Evolutionary conservation across 2,329 filamentous ascomycete species (phyloP), one percentile per base, ranked within the genome.

Genomic region (Pseudogymnoascus destructans): DNA sequence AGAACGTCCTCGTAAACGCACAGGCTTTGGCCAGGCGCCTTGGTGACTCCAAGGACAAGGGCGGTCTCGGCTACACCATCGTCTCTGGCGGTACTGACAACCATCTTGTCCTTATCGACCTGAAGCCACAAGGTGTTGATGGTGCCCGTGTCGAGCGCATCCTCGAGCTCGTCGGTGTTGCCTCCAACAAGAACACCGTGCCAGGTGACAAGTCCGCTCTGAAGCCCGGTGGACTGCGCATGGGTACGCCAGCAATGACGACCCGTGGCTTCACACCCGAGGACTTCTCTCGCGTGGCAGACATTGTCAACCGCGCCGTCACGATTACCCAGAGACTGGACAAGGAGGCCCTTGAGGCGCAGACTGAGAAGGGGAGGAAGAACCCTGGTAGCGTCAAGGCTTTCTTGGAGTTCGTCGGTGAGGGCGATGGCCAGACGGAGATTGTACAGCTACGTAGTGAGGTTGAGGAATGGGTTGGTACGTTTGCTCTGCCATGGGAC

Each of bases 131-230:
- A 70, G 79, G 79, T 59, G 84, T 98, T 61, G 93, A 98, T 69
- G 91, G 91, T 64, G 86, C 87, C 21, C 85, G 91, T 57, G 89
- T 95, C 11, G 91, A 96, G 76, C 85, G 89, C 52, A 84, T 95
- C 13, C 80, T 96, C 21, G 91, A 96, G 71, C 82, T 95, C 52
- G 89, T 95, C 64, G 92, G 92, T 66, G 92, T 97, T 57, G 93
- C 93, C n/a, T 87, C 88, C 70, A 98, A 98, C 79, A 98, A 98
- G 80, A 98, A 98, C 76, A 96, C 93, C 6, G 92, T 96, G 0
- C 93, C 93, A 1, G 93, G 92, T 42, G 93, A 98, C 74, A 89
- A 86, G 70, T 95, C 90, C 0, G 93, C 93, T 1, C 81, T 98
- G 69, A 89, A 92, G 63, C 93, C 93, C 11, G 92, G 92, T 64